Evolutionary conservation across 345 rosid species (phyloP).

Genomic region (Combretum micranthum): DNA sequence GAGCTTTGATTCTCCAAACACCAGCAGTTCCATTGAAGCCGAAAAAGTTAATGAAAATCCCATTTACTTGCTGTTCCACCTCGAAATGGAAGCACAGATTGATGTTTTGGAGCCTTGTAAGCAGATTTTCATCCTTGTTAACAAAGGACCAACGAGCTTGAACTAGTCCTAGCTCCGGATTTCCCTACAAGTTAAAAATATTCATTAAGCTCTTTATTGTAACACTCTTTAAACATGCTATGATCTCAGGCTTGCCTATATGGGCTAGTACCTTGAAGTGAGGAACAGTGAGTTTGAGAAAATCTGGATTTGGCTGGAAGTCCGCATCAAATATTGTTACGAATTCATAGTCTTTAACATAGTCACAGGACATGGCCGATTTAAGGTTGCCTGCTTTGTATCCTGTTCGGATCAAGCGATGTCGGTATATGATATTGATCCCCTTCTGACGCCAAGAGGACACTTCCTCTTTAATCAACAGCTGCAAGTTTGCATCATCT

Average conservation of each 20-base stretch:
- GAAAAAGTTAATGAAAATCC: conserved; percentile 67
- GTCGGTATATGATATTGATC: conserved; percentile 71
- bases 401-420: conserved; percentile 76
- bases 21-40: conserved; percentile 96
- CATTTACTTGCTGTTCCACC: conserved; percentile 91
- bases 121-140: conserved; percentile 88
- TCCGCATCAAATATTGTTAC: conserved; percentile 83
- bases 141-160: conserved; percentile 92
- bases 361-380: conserved; percentile 85
- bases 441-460: conserved; percentile 65
- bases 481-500: conserved; percentile 52
- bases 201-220: background rate
- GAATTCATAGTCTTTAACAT: conserved; percentile 70
- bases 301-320: conserved; percentile 77
- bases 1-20: conserved; percentile 81
- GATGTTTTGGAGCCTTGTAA: conserved; percentile 83
- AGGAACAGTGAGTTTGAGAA: conserved; percentile 68
- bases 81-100: conserved; percentile 88
- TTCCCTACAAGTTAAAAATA: conserved; percentile 41
- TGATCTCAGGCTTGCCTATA: background rate
- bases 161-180: conserved; percentile 72
- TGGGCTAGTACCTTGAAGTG: conserved; percentile 59
- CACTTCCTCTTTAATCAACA: conserved; percentile 72
- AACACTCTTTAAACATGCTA: conserved; percentile 1
- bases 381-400: conserved; percentile 92